Evolutionary conservation across 2,329 filamentous ascomycete genomes (phyloP), one percentile per base, ranked within the genome.

Genomic region (Trichoderma hamatum): DNA sequence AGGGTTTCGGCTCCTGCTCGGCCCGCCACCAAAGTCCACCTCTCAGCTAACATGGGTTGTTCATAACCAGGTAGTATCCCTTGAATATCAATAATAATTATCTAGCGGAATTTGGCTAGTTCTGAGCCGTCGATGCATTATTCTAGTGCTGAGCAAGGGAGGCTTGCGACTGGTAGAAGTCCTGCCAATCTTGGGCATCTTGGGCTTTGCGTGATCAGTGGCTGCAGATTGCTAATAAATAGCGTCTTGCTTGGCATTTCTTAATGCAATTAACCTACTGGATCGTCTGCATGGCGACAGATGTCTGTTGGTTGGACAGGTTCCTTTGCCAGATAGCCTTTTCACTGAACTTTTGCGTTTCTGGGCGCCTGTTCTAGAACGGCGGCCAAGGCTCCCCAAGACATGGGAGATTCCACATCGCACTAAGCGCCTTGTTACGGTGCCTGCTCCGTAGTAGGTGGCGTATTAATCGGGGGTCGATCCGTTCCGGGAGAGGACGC

Each of bases 231-330:
- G 26, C 21, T 19, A 16, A 28, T 28, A 19, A 24, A 58, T 36
- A 58, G 54, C 54, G 54, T 36, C 30, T 34, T 58, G 19, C 54
- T 58, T 58, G 54, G 54, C 54, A 58, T 21, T 21, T 24, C 54
- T 34, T 21, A 6, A 21, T 56, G 30, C 30, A 7, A 6, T 56
- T 21, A 13, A 21, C 30, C 51, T 26, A 28, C 49, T 28, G 21
- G 24, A 26, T 13, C 49, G 7, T 16, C 21, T 52, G 14, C 51
- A 19, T 9, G 19, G 24, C 6, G 46, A 49, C 46, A 24, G 43
- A 14, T 13, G 34, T 14, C 34, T 36, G 34, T 36, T 36, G 34
- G 34, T 13, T 10, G 34, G n/a, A n/a, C n/a, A n/a, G 13, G 34
- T 10, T 36, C 34, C 11, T 36, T 36, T 14, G 34, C 3, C 34